Evolutionary conservation across 2,329 filamentous ascomycete genomes (phyloP).

Genomic region (Xylogone sp.): DNA sequence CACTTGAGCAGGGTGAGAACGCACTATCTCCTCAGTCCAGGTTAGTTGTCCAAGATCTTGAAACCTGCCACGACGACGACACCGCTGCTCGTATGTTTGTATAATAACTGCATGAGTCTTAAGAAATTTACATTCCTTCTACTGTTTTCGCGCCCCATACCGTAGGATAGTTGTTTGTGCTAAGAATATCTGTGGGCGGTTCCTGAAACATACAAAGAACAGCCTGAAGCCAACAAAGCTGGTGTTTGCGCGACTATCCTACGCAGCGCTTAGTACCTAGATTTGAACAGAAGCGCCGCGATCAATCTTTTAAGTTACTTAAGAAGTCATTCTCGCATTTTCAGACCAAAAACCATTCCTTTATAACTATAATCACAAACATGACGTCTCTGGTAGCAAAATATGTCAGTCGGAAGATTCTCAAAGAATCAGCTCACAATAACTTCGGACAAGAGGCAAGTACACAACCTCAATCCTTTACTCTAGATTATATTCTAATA

Average conservation of each 20-base stretch:
- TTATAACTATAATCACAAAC: conserved; percentile 19
- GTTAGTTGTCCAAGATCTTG: conserved; percentile 1
- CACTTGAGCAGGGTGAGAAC: not conserved
- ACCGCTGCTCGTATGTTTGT: too few species aligned
- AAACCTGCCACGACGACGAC: conserved; percentile 2
- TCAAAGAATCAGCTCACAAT: conserved; percentile 53
- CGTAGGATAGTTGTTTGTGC: not conserved
- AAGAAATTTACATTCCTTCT: too few species aligned
- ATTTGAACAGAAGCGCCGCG: not conserved
- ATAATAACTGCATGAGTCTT: too few species aligned
- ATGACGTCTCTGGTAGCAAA: conserved; percentile 55
- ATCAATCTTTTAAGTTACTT: not conserved
- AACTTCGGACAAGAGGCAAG: conserved; percentile 54
- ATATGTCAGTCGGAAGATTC: conserved; percentile 51
- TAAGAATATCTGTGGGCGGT: not conserved
- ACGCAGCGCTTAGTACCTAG: not conserved
- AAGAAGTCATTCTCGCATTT: not conserved
- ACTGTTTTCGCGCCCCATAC: too few species aligned
- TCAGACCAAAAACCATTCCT: not conserved
- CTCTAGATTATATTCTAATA: conserved; percentile 3
- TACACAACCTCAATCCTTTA: conserved; percentile 1
- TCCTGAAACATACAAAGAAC: not conserved
- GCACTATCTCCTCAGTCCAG: not conserved
- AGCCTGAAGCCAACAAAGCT: not conserved
- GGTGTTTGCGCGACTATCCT: not conserved